Evolutionary conservation across 192 early-diverging fungal genomes (phyloP), one percentile per base, ranked within the genome.

Genomic region (Phlyctochytrium bullatum): DNA sequence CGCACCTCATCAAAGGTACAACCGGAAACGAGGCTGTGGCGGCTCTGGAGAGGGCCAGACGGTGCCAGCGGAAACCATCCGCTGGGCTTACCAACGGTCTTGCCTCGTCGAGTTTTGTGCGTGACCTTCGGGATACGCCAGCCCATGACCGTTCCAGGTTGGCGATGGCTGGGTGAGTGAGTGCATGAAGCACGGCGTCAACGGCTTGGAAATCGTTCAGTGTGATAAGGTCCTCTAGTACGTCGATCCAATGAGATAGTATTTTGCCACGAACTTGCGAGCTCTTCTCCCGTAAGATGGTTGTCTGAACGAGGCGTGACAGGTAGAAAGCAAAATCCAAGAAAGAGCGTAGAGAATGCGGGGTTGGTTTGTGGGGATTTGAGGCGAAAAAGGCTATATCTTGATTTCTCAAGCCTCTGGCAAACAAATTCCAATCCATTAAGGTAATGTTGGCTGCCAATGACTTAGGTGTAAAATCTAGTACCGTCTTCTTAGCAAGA

Each of bases 341-440:
- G 20, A 47, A 6, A 20, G 40, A 47, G 6, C 40, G 6, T 20
- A 47, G 20, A 47, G 40, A 20, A 6, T 6, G 10, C 10, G 40
- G 40, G 20, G 40, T 47, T 20, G 6, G 6, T 6, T 47, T 20
- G 10, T 20, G 6, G 40, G 40, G 40, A 47, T 47, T 47, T 20
- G 10, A 14, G 10, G 40, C 40, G 20, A 47, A 47, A 6, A 6
- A 6, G 10, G 20, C 6, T 20, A 47, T 20, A 6, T 47, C 40
- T 6, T 6, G 10, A 20, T 6, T 47, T 20, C 6, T 20, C 6
- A 6, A 6, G 40, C 40, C 40, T 20, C 40, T 47, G 10, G 40
- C 6, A 62, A 71, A 71, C 62, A 71, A 27, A 25, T 71, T 54
- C 69, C 69, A 71, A 23, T 71, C 69, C 32, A 60, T 59, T 32